Evolutionary conservation across 1,139 yeast species (phyloP).

Genomic region (Taiozyma sp.): DNA sequence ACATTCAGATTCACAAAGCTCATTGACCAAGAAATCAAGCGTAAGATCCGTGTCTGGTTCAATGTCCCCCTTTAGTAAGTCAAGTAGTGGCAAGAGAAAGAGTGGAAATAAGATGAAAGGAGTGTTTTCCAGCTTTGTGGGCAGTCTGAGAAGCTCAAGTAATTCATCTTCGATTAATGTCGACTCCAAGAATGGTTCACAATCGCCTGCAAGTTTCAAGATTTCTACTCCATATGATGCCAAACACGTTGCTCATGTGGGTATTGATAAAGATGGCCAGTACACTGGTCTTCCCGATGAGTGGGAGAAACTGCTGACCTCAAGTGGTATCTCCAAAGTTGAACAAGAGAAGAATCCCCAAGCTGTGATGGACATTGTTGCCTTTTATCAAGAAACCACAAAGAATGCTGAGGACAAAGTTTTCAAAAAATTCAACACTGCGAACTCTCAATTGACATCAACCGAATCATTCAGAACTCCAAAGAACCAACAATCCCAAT

Average conservation of each 20-base stretch:
- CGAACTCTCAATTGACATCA: conserved; percentile 16
- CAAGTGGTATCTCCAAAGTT: conserved; percentile 77
- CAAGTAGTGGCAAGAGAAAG: conserved; percentile 21
- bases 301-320: conserved; percentile 81
- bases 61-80: conserved; percentile 15
- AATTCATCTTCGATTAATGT: conserved; percentile 22
- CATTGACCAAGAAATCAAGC: conserved; percentile 13
- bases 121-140: conserved; percentile 43
- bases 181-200: conserved; percentile 22
- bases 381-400: conserved; percentile 69
- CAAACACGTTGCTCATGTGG: conserved; percentile 90
- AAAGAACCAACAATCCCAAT: conserved; percentile 22
- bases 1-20: conserved; percentile 13
- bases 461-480: conserved; percentile 31
- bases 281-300: conserved; percentile 89
- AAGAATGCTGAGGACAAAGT: conserved; percentile 64
- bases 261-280: conserved; percentile 76
- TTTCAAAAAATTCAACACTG: conserved; percentile 63
- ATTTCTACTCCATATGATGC: conserved; percentile 90
- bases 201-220: conserved; percentile 37
- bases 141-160: conserved; percentile 33
- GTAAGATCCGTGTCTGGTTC: conserved; percentile 15
- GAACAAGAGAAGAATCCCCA: conserved; percentile 92
- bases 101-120: conserved; percentile 39
- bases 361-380: conserved; percentile 90